phyloP scores from a whole-genome alignment of 2,329 filamentous ascomycete species.

The Bipolaris bicolor region DNA sequence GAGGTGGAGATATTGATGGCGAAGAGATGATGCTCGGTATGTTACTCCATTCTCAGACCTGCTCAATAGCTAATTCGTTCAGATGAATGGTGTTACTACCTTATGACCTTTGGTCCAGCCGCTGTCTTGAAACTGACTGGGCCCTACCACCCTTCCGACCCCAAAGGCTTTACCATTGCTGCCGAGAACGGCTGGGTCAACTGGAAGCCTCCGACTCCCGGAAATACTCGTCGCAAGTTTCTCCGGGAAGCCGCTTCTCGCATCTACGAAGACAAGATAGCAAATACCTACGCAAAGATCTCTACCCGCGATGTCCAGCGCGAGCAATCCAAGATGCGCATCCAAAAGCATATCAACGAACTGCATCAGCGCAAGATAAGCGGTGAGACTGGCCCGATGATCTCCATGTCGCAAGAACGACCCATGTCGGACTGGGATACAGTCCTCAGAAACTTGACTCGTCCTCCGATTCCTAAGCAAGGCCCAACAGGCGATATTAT shows the following conservation, averaged over 20 bases:
- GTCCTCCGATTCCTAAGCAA: conserved; percentile 24
- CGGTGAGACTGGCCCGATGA: conserved; percentile 41
- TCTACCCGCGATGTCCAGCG: conserved; percentile 46
- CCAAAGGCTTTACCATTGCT: conserved; percentile 60
- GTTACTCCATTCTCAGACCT: conserved; percentile 4
- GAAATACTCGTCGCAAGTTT: conserved; percentile 61
- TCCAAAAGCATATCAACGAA: conserved; percentile 52
- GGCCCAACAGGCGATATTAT: conserved; percentile 33
- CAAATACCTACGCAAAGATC: conserved; percentile 42
- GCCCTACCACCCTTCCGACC: conserved; percentile 44
- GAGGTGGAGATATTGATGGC: conserved; percentile 56
- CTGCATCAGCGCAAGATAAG: conserved; percentile 48
- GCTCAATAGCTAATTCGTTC: conserved; percentile 22
- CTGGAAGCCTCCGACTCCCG: conserved; percentile 58
- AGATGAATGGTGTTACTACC: conserved; percentile 67
- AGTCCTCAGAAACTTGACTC: conserved; percentile 40
- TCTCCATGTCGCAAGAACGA: conserved; percentile 51
- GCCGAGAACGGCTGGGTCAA: conserved; percentile 61
- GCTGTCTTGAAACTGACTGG: conserved; percentile 60
- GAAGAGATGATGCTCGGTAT: conserved; percentile 62
- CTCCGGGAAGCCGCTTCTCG: conserved; percentile 66
- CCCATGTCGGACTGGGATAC: conserved; percentile 50
- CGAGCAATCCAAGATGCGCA: conserved; percentile 51
- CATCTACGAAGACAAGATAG: conserved; percentile 62
- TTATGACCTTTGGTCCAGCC: conserved; percentile 64